Evolutionary conservation across 768 basidiomycete genomes (phyloP), one percentile per base, ranked within the genome.

Genomic region (Leccinum aurantiacum): DNA sequence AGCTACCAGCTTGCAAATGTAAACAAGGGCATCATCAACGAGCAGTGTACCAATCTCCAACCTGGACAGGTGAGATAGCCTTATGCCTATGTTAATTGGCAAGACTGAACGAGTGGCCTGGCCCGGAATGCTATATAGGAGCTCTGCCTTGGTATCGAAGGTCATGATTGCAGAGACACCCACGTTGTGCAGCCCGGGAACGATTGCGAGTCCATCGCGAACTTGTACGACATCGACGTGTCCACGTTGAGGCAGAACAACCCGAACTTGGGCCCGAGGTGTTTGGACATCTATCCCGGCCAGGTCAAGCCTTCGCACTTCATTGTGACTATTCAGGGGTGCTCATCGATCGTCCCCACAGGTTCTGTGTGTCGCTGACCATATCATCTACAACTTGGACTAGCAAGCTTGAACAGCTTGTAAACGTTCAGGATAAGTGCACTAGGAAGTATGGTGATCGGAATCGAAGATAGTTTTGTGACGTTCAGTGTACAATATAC

Each of bases 1-100:
- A 85, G 84, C 0, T 85, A 78, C 74, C 87, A 90, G 71, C 81
- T 90, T 60, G 80, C 81, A 19, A 57, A 76, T 47, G 80, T 83
- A 60, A 85, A 84, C n/a, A 9, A 7, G 14, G 38, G 35, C 38
- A 38, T 17, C 60, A 82, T 88, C 66, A 77, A 86, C 68, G 58
- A 80, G 1, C 67, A 64, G 19, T 91, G 90, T 70, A 73, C 76
- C 53, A 85, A 90, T 74, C 78, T 90, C 48, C 67, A 67, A 17
- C 62, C 75, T 10, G 84, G 79, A 55, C 76, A 84, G 75, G 83
- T 81, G 55, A 58, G 71, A 13, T 35, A 14, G 29, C 29, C 35
- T 11, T 4, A 13, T n/a, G 14, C 22, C n/a, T 44, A 13, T 19
- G 22, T 38, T n/a, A 25, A 6, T 9, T 6, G 6, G 9, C 37